phyloP scores from a whole-genome alignment of 495 filamentous ascomycete species.

The Talaromyces borbonicus region DNA sequence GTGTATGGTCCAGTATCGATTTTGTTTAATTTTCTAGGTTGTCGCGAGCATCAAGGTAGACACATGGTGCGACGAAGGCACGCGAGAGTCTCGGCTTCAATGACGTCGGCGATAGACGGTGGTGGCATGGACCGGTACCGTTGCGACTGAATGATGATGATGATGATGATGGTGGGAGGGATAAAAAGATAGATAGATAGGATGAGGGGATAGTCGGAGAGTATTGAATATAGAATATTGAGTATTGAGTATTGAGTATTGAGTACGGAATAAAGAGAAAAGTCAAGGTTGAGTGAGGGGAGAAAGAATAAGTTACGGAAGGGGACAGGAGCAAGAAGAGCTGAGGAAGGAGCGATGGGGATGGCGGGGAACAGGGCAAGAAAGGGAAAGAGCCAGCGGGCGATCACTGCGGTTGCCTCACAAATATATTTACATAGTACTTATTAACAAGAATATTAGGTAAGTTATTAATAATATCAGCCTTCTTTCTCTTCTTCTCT shows the following conservation, averaged over 20 bases:
- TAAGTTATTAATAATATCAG: too few species aligned
- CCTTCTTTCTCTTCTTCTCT: too few species aligned
- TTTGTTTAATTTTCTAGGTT: too few species aligned
- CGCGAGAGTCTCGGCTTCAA: conserved; percentile 27
- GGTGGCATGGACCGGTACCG: conserved; percentile 26
- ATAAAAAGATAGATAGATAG: neutral
- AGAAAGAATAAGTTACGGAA: neutral
- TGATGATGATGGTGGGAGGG: too few species aligned
- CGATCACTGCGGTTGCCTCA: too few species aligned
- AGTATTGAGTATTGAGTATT: neutral
- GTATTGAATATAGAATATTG: neutral
- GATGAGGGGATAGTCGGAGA: neutral
- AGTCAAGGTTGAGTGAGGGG: neutral
- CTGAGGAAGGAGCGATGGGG: conserved; percentile 9
- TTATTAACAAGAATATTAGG: too few species aligned
- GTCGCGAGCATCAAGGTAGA: conserved; percentile 2
- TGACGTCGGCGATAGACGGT: conserved; percentile 43
- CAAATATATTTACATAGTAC: too few species aligned
- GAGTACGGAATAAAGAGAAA: conserved; percentile 4
- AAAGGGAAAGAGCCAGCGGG: too few species aligned
- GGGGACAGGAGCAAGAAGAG: conserved; percentile 12
- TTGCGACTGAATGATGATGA: too few species aligned
- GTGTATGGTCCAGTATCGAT: too few species aligned
- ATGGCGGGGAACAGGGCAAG: conserved; percentile 16
- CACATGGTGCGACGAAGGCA: conserved; percentile 11